Base-by-base conservation (phyloP, 1,139 yeast genomes). In the Eremothecium gossypii region DNA sequence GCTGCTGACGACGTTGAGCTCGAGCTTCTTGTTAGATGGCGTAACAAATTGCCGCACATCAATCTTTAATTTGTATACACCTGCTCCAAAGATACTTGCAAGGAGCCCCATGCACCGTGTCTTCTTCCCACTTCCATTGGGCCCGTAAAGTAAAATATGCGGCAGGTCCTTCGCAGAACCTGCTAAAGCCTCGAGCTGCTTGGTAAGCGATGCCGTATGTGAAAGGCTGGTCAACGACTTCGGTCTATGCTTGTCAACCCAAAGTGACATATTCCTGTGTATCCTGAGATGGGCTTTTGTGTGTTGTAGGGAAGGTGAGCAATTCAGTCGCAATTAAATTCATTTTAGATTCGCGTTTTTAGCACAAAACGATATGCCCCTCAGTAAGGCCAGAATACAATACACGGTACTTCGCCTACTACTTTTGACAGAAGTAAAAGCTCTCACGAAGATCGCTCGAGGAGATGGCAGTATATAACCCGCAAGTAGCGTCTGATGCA, bases 191-290 rank as follows among this genome's bases (percentile, higher is more conserved):
- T 68, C 66, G 36, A 91, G 67, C 47, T 81, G 76, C 36, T 67
- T 64, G 0, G 95, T 78, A 29, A 89, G 74, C 5, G 70, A 71
- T 1, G 64, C 66, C 57, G 87, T 95, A 60, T 74, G 89, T 43
- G 79, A 76, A 43, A 91, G 69, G 32, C 71, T 70, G 9, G 71
- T 74, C 43, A 93, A 67, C 1, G 71, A 69, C 51, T 70, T 76
- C 7, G 98, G 98, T 52, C 96, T 75, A 63, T 87, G 81, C 53
- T 87, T 86, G 61, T 91, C 97, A 14, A 93, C 96, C 98, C 98
- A 91, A 60, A 91, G 73, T 12, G 96, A 83, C 96, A 87, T 86
- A 27, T 39, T 48, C 23, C 29, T 41, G 37, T 14, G 28, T 23
- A 17, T 17, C 23, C 23, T 23, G 10, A 35, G 23, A 23, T 14